Conservation (phyloP, 208 protist species). For the Trypanosoma mega region DNA sequence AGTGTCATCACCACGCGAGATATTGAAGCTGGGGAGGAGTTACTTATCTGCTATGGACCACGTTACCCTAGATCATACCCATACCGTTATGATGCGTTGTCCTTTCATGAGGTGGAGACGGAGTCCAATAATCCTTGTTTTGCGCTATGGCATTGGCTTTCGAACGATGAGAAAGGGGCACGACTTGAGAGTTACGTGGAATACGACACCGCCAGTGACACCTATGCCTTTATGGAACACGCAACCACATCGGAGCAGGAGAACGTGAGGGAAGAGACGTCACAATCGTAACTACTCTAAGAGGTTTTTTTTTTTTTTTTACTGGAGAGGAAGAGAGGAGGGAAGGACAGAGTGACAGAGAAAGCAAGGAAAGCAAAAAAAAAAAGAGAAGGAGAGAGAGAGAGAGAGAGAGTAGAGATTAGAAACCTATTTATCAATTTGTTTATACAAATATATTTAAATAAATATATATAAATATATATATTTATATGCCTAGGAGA, state of each 20-base stretch:
- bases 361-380: no score
- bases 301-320: no score
- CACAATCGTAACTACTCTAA: background rate
- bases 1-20: constrained; percentile 77
- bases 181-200: constrained; percentile 56
- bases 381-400: no score
- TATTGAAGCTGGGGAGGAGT: constrained; percentile 68
- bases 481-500: background rate
- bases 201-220: constrained; percentile 35
- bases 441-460: no score
- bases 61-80: constrained; percentile 75
- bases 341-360: no score
- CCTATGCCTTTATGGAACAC: constrained; percentile 46
- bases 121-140: constrained; percentile 41
- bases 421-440: no score
- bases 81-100: constrained; percentile 79
- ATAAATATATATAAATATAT: constrained; percentile 9
- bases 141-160: constrained; percentile 74
- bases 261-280: background rate
- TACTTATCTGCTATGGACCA: constrained; percentile 86
- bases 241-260: constrained; percentile 1
- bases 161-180: constrained; percentile 52
- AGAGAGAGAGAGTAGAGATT: no score
- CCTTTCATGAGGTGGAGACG: constrained; percentile 55
- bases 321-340: no score